Base-by-base conservation (phyloP, 257 asterid species). In the Euphrasia confusa region DNA sequence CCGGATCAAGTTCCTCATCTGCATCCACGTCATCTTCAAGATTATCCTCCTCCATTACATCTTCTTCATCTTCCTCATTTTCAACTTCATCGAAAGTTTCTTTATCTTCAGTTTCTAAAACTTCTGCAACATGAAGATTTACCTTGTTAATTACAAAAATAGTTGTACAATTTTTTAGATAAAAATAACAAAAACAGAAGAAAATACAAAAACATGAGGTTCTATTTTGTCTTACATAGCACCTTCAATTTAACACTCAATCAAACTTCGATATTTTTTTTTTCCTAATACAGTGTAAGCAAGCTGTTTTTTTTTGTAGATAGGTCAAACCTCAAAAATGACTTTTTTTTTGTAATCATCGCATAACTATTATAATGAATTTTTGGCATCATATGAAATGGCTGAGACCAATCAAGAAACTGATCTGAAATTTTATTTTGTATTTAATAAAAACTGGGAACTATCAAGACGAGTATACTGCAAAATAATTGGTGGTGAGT, bases 11-110 rank as follows among this genome's bases (percentile, higher is more conserved):
- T 14, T 56, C 76, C 68, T 84, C 94, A 45, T 78, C 82, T 73
- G 78, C 85, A 65, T 85, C 85, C 67, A 68, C 57, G 33, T 77
- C 88, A 62, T 80, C 93, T 61, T 74, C 95, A 75, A 75, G 70
- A 70, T 73, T 74, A 70, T 82, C 94, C 75, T 87, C 87, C 58
- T 87, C 95, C 60, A 71, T 64, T 63, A 83, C 91, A 65, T 81
- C 86, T 59, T 80, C 96, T 60, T 76, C 83, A 13, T 77, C 84
- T 28, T 84, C 90, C 47, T 79, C 86, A 13, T 74, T 69, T 14
- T 87, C 94, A 53, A 70, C 80, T 37, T 74, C 92, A 15, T 80
- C 85, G 40, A 71, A 75, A 37, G 66, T 69, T 61, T 81, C 93
- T 77, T 75, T 83, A 15, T 77, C 81, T 75, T 73, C 82, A 67